Conservation (phyloP, 805 yeast species). For the Teunomyces barrocoloradensis region DNA sequence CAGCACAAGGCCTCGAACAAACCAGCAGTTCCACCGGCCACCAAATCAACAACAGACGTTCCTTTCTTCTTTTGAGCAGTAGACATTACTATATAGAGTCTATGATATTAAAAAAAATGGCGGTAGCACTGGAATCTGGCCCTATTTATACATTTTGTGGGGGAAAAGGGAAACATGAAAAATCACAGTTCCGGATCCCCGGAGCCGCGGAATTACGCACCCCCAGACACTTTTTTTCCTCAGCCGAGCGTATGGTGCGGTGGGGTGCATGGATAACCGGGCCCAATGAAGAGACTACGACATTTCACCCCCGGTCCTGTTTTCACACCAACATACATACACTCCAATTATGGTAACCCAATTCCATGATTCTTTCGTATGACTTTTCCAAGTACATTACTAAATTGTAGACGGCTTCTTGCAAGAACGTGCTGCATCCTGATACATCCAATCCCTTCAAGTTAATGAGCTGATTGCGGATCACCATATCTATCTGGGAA, state of each 20-base stretch:
- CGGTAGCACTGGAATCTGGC: not conserved
- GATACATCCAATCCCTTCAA: not conserved
- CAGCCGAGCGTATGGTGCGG: not conserved
- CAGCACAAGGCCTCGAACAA: constrained; percentile 95
- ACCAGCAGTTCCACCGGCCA: constrained; percentile 98
- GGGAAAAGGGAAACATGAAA: not conserved
- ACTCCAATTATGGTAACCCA: not conserved
- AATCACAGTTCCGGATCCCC: constrained; percentile 1
- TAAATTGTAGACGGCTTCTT: not conserved
- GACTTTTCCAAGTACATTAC: not conserved
- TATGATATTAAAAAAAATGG: not conserved
- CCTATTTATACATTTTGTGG: constrained; percentile 2
- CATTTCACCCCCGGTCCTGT: not conserved
- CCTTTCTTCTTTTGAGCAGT: constrained; percentile 27
- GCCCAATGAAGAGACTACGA: not conserved
- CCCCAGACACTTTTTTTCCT: not conserved
- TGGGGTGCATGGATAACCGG: not conserved
- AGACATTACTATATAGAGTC: not conserved
- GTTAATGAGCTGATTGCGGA: not conserved
- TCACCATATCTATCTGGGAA: not conserved
- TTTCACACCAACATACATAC: constrained; percentile 1
- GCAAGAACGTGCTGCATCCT: not conserved
- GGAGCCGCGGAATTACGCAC: constrained; percentile 1
- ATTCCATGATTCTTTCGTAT: not conserved
- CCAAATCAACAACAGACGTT: constrained; percentile 56